Conservation (phyloP, 2,329 filamentous ascomycete genomes). For the Aureobasidium sp. region DNA sequence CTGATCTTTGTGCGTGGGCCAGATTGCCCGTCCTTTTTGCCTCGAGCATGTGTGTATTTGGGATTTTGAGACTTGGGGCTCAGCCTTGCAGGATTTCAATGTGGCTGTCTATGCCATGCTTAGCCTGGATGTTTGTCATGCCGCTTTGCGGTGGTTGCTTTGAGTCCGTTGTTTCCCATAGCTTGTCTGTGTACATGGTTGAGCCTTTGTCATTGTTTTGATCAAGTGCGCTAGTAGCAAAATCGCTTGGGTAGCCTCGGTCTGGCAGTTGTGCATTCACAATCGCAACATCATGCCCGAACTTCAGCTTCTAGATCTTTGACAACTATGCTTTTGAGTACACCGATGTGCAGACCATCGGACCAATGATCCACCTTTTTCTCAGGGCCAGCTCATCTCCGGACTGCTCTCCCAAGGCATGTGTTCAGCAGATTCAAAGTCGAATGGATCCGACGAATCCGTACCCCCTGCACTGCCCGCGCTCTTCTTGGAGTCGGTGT, state of each 20-base stretch:
- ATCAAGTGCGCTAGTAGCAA: background rate
- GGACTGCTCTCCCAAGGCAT: conserved; percentile 18
- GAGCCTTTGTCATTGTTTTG: background rate
- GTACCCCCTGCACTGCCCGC: conserved; percentile 20
- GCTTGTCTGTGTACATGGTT: too few relatives aligned
- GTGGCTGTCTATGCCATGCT: background rate
- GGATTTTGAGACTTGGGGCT: background rate
- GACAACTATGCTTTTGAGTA: background rate
- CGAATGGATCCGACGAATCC: conserved; percentile 18
- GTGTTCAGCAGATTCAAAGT: conserved; percentile 3
- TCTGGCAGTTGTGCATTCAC: background rate
- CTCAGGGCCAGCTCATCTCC: conserved; percentile 16
- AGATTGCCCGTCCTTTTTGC: background rate
- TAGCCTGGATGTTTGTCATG: background rate
- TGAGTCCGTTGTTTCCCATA: too few relatives aligned
- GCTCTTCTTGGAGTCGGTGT: conserved; percentile 18
- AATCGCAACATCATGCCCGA: background rate
- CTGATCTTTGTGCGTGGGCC: background rate
- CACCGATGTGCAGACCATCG: background rate
- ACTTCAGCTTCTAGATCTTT: background rate
- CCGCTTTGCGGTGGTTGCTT: too few relatives aligned
- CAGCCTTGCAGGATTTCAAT: background rate
- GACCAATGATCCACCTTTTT: background rate
- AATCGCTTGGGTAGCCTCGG: background rate
- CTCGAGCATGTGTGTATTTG: background rate